Percentiles rank a stretch among this genome's conserved stretches.
These are phyloP conservation scores for Ilex paraguariensis DNA, from an alignment of 305 asterid species.

Conservation along the genomic window DNA sequence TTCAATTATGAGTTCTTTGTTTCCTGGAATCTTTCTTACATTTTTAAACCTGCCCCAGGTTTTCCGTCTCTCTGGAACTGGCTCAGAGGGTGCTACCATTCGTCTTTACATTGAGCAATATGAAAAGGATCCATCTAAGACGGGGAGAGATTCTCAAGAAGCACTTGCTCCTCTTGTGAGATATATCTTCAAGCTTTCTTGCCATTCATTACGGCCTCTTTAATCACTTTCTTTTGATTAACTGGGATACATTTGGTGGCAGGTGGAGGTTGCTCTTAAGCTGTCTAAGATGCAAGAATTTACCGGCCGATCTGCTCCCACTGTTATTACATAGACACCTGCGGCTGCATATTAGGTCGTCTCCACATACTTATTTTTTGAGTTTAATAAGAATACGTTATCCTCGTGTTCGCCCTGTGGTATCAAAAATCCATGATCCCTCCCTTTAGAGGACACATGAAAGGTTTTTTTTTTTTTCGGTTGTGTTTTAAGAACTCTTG, in stretches of 20 bases:
- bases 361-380: too few relatives aligned
- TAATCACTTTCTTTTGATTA: background rate
- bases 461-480: too few relatives aligned
- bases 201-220: background rate
- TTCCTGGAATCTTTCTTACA: background rate
- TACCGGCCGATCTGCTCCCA: constrained; percentile 90
- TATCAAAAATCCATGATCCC: too few relatives aligned
- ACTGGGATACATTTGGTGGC: constrained; percentile 11
- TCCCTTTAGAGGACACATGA: too few relatives aligned
- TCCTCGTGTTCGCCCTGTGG: too few relatives aligned
- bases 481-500: too few relatives aligned
- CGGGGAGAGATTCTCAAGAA: constrained; percentile 74
- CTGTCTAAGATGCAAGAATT: constrained; percentile 84
- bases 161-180: constrained; percentile 91
- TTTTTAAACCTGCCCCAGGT: constrained; percentile 38
- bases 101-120: constrained; percentile 94
- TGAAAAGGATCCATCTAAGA: constrained; percentile 79
- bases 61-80: constrained; percentile 98
- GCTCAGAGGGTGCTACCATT: constrained; percentile 95
- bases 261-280: constrained; percentile 91
- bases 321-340: constrained; percentile 67
- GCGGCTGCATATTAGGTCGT: too few relatives aligned
- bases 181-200: background rate
- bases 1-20: too few relatives aligned
- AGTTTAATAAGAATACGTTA: too few relatives aligned